phyloP scores from a whole-genome alignment of 2,329 filamentous ascomycete genomes.

The Amesomyces nigricolor region DNA sequence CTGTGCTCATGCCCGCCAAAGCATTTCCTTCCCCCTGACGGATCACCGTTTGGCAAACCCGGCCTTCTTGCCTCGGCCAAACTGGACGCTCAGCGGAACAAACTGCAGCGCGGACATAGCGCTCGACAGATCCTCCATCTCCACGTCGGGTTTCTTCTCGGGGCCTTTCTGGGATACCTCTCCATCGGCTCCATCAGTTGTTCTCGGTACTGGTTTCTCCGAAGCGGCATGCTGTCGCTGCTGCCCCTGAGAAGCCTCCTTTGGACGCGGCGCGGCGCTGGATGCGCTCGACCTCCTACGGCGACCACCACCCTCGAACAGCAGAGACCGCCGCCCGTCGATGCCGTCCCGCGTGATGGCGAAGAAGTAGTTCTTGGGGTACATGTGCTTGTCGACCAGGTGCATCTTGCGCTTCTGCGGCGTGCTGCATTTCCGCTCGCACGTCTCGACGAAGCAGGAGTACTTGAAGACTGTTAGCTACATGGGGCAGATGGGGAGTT shows the following conservation, averaged over 20 bases:
- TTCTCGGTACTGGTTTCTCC: not conserved
- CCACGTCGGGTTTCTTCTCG: slow-evolving; percentile 35
- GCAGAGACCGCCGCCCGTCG: slow-evolving; percentile 73
- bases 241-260: not conserved
- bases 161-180: not conserved
- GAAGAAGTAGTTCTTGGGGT: slow-evolving; percentile 84
- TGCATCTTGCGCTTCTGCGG: slow-evolving; percentile 81
- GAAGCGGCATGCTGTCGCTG: not conserved
- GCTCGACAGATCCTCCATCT: slow-evolving; percentile 58
- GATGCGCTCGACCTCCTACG: slow-evolving; percentile 44
- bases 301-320: slow-evolving; percentile 53
- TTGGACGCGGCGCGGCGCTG: slow-evolving; percentile 10
- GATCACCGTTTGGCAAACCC: slow-evolving; percentile 47
- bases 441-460: slow-evolving; percentile 83
- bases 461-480: slow-evolving; percentile 47
- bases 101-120: slow-evolving; percentile 70
- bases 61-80: slow-evolving; percentile 51
- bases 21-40: not conserved
- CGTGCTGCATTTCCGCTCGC: slow-evolving; percentile 77
- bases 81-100: slow-evolving; percentile 61
- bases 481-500: too few species aligned
- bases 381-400: slow-evolving; percentile 90
- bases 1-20: slow-evolving; percentile 9
- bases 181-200: not conserved
- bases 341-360: slow-evolving; percentile 84